Evolutionary conservation across 1,139 yeast genomes (phyloP).

Genomic region (Hyphopichia khmerensis): DNA sequence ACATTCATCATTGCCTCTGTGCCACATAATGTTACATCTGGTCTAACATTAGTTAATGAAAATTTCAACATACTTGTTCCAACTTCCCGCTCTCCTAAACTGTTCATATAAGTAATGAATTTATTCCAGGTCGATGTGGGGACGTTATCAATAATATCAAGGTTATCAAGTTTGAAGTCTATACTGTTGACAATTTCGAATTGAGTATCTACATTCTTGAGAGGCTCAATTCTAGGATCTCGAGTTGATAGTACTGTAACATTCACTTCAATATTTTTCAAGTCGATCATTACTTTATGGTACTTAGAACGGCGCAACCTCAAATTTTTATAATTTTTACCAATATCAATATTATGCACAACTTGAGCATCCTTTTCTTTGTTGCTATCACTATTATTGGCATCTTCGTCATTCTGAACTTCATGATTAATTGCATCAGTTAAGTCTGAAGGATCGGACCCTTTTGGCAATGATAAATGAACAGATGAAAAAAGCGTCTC

Average conservation of each 20-base stretch:
- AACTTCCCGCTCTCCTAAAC: constrained; percentile 66
- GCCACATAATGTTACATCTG: constrained; percentile 62
- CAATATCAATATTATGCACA: constrained; percentile 16
- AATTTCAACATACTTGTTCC: constrained; percentile 65
- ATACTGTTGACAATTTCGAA: constrained; percentile 51
- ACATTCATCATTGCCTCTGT: constrained; percentile 64
- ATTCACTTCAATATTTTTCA: constrained; percentile 51
- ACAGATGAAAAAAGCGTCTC: constrained; percentile 75
- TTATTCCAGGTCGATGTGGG: constrained; percentile 92
- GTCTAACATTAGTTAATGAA: constrained; percentile 59
- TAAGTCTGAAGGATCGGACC: constrained; percentile 45
- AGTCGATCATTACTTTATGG: constrained; percentile 61
- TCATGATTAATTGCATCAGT: constrained; percentile 53
- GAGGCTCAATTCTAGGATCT: constrained; percentile 41
- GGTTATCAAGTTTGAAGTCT: constrained; percentile 45
- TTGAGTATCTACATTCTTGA: constrained; percentile 21
- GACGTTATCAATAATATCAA: constrained; percentile 72
- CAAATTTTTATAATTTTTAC: constrained; percentile 40
- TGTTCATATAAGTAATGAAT: constrained; percentile 68
- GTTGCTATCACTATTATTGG: constrained; percentile 5
- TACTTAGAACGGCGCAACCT: constrained; percentile 62
- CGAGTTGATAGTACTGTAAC: constrained; percentile 46
- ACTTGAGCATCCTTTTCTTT: constrained; percentile 12
- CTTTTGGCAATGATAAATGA: constrained; percentile 60
- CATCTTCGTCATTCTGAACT: constrained; percentile 26